Percentiles rank a stretch among this genome's conserved stretches.
phyloP scores from a whole-genome alignment of 2,329 filamentous ascomycete species.

The Curvularia hawaiiensis region DNA sequence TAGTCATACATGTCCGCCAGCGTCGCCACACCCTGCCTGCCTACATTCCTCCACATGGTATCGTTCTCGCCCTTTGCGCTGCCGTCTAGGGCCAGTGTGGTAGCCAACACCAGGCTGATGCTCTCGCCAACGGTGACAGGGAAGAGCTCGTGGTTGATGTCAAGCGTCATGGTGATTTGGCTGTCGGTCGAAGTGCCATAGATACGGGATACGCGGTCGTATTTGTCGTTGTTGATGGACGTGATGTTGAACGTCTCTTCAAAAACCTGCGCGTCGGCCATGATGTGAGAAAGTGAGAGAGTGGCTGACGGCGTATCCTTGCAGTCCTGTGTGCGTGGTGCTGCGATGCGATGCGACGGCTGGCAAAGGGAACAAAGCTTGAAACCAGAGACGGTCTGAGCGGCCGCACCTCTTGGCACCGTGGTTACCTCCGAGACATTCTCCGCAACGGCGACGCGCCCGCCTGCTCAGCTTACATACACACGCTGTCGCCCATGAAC shows the following conservation, averaged over 20 bases:
- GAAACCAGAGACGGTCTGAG: slow-evolving; percentile 12
- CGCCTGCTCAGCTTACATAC: neutral
- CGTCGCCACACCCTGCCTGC: slow-evolving; percentile 58
- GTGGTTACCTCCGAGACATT: slow-evolving; percentile 18
- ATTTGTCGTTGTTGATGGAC: slow-evolving; percentile 80
- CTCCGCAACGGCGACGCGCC: slow-evolving; percentile 15
- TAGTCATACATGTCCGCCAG: slow-evolving; percentile 84
- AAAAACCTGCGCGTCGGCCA: slow-evolving; percentile 89
- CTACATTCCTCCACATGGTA: slow-evolving; percentile 67
- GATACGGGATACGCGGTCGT: slow-evolving; percentile 92
- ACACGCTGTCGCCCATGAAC: neutral
- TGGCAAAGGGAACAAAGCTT: slow-evolving; percentile 19
- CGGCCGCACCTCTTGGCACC: slow-evolving; percentile 11
- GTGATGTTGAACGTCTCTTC: slow-evolving; percentile 90
- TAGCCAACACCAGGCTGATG: slow-evolving; percentile 81
- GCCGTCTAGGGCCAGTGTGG: slow-evolving; percentile 85
- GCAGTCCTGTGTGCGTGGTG: neutral
- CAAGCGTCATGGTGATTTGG: slow-evolving; percentile 78
- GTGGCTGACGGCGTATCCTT: neutral
- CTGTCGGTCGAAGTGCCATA: slow-evolving; percentile 78
- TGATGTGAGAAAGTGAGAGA: slow-evolving; percentile 45
- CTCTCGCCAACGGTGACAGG: slow-evolving; percentile 75
- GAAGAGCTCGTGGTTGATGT: slow-evolving; percentile 94
- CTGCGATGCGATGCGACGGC: slow-evolving; percentile 9
- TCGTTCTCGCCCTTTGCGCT: slow-evolving; percentile 58